Evolutionary conservation across 768 basidiomycete species (phyloP).

Genomic region (Porpolomopsis calyptriformis): DNA sequence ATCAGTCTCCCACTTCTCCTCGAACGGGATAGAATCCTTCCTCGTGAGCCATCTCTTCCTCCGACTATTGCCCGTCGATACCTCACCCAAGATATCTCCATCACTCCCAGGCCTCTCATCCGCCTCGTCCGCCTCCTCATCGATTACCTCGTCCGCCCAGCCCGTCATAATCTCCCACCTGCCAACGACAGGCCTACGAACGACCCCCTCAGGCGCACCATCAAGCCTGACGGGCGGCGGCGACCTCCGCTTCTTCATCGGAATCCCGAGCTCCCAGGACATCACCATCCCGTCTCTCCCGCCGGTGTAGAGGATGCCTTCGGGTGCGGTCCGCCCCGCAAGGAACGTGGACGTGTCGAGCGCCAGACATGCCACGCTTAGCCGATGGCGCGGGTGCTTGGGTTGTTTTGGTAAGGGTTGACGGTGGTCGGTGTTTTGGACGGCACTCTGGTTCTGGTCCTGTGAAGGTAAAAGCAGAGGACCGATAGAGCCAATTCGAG

Average conservation of each 20-base stretch:
- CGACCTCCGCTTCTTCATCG: constrained; percentile 40
- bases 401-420: constrained; percentile 17
- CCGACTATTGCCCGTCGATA: constrained; percentile 16
- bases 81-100: constrained; percentile 71
- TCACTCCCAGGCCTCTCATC: constrained; percentile 51
- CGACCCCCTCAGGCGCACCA: constrained; percentile 13
- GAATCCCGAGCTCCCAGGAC: constrained; percentile 73
- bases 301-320: constrained; percentile 84
- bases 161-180: constrained; percentile 80
- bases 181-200: constrained; percentile 16
- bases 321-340: constrained; percentile 50
- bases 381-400: constrained; percentile 68
- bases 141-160: constrained; percentile 62
- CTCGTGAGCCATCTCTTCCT: constrained; percentile 27
- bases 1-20: constrained; percentile 77
- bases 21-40: constrained; percentile 41
- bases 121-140: constrained; percentile 54
- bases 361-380: constrained; percentile 81
- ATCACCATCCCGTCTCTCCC: constrained; percentile 84
- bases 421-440: too few relatives aligned
- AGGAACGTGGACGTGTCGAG: constrained; percentile 77
- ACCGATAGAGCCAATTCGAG: constrained; percentile 54
- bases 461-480: constrained; percentile 62
- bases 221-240: constrained; percentile 11
- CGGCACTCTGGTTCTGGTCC: too few relatives aligned